A percentile compares a stretch with the other conserved stretches of the same genome.
Evolutionary conservation across 108 stramenopile species (phyloP).

Genomic region (Cyclotella cryptica): DNA sequence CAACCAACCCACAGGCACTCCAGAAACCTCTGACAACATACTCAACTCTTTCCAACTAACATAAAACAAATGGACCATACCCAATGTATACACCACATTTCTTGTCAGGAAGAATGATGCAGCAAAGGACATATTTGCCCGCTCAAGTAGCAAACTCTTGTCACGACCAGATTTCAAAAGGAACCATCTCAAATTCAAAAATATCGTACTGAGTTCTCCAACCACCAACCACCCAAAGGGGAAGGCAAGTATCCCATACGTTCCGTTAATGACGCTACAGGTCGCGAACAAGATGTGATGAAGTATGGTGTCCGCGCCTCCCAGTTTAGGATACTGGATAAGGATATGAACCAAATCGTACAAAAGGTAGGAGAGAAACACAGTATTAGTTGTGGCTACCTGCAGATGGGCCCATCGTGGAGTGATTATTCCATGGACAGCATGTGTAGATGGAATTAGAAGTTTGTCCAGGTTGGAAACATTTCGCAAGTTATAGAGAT

Average conservation of each 20-base stretch:
- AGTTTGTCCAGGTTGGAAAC: conserved; percentile 41
- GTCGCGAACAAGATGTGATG: conserved; percentile 48
- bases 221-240: conserved; percentile 50
- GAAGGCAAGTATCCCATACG: conserved; percentile 44
- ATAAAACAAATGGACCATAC: conserved; percentile 40
- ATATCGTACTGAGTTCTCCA: conserved; percentile 51
- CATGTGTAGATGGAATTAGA: conserved; percentile 4
- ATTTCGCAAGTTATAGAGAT: conserved; percentile 27
- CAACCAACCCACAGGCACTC: conserved; percentile 29
- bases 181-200: conserved; percentile 53
- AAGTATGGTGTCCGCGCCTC: conserved; percentile 39
- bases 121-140: conserved; percentile 38
- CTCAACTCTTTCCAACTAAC: conserved; percentile 21
- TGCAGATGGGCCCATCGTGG: conserved; percentile 31
- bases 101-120: conserved; percentile 33
- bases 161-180: conserved; percentile 29
- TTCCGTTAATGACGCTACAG: conserved; percentile 43
- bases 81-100: conserved; percentile 35
- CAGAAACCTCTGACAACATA: conserved; percentile 19
- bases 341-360: conserved; percentile 49
- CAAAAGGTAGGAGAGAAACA: conserved; percentile 50
- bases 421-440: not conserved
- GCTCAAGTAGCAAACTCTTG: not conserved
- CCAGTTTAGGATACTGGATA: conserved; percentile 44
- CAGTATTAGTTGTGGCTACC: conserved; percentile 39